Conservation (phyloP, 2,329 filamentous ascomycete genomes). For the Fonsecaea nubica region DNA sequence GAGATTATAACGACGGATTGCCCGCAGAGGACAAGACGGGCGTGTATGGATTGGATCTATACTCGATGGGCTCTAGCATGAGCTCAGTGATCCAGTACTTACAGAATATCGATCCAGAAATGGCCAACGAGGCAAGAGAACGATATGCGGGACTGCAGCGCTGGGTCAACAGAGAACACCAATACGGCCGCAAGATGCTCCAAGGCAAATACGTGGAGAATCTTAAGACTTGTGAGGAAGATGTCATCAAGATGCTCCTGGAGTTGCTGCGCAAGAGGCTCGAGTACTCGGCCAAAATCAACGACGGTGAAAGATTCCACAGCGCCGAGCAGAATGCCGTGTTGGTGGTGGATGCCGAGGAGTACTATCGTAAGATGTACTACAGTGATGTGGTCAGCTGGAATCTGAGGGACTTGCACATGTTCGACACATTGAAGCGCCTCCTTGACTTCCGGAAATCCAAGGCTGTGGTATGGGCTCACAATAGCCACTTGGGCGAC, state of each 20-base stretch:
- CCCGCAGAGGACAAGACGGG: constrained; percentile 46
- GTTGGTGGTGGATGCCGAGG: constrained; percentile 57
- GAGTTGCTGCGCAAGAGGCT: constrained; percentile 54
- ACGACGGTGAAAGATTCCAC: constrained; percentile 57
- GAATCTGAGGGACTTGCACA: constrained; percentile 61
- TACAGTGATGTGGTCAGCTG: constrained; percentile 57
- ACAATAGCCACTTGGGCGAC: constrained; percentile 62
- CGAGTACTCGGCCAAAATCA: constrained; percentile 46
- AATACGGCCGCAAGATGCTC: constrained; percentile 55
- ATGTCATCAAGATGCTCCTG: constrained; percentile 55
- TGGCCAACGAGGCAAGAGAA: constrained; percentile 52
- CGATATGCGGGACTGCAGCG: constrained; percentile 56
- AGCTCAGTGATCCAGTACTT: constrained; percentile 58
- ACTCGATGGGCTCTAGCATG: constrained; percentile 57
- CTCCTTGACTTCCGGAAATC: constrained; percentile 51
- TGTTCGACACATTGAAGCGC: constrained; percentile 58
- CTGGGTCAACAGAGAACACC: constrained; percentile 58
- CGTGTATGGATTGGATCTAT: constrained; percentile 61
- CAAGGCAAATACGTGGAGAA: constrained; percentile 37
- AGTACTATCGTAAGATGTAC: constrained; percentile 62
- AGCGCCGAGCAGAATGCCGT: constrained; percentile 60
- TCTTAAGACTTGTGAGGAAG: constrained; percentile 54
- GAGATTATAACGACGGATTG: constrained; percentile 50
- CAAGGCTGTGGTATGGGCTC: constrained; percentile 62
- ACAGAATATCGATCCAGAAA: constrained; percentile 52